These are phyloP conservation scores for Phlyctochytrium planicorne DNA, from an alignment of 192 early-diverging fungal genomes.

Conservation along the genomic window DNA sequence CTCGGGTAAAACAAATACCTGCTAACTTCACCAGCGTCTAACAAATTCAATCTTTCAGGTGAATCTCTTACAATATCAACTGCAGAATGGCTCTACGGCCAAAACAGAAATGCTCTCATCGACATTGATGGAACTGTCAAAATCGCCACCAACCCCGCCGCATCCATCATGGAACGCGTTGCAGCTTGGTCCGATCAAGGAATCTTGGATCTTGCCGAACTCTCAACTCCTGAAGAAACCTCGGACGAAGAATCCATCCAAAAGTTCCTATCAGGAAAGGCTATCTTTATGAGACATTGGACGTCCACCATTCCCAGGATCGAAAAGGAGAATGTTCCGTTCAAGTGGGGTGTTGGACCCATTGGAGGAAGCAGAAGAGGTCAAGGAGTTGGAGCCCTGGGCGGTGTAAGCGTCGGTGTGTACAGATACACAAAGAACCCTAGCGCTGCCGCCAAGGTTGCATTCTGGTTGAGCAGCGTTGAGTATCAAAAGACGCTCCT, in stretches of 20 bases:
- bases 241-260: slow-evolving; percentile 14
- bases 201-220: slow-evolving; percentile 34
- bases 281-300: slow-evolving; percentile 35
- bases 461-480: slow-evolving; percentile 15
- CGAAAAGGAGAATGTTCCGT: background rate
- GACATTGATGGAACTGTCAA: slow-evolving; percentile 20
- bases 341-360: slow-evolving; percentile 42
- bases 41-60: slow-evolving; percentile 14
- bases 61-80: slow-evolving; percentile 27
- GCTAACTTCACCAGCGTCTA: no score
- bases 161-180: slow-evolving; percentile 25
- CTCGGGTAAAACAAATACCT: slow-evolving; percentile 18
- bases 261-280: slow-evolving; percentile 19
- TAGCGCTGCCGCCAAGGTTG: slow-evolving; percentile 33
- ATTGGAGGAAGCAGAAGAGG: slow-evolving; percentile 21
- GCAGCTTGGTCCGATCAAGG: slow-evolving; percentile 24
- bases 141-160: slow-evolving; percentile 31
- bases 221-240: background rate
- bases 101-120: slow-evolving; percentile 12
- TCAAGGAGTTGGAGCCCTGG: slow-evolving; percentile 28
- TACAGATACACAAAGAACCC: slow-evolving; percentile 39
- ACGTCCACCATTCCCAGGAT: slow-evolving; percentile 22
- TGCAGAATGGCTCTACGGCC: slow-evolving; percentile 33
- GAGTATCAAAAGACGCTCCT: slow-evolving; percentile 16
- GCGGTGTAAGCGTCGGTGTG: slow-evolving; percentile 36